Evolutionary conservation across 495 filamentous ascomycete species (phyloP).

Genomic region (Neurospora terricola): DNA sequence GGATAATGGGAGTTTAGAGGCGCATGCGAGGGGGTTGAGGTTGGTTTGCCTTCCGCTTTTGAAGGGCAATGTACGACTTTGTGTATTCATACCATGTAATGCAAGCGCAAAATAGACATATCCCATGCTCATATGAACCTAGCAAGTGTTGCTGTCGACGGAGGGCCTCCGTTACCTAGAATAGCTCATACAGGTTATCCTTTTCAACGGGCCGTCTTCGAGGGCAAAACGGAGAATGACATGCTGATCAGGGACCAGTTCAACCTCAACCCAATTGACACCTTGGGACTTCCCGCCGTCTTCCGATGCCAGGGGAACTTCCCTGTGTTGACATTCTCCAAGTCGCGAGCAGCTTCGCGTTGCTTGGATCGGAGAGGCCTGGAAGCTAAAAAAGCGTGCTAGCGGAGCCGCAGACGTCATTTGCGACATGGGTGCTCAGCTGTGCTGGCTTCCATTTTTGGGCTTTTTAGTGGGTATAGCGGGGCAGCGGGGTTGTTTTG

Average conservation of each 20-base stretch:
- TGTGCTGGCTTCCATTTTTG: not conserved
- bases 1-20: not conserved
- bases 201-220: not conserved
- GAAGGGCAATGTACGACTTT: constrained; percentile 7
- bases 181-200: not conserved
- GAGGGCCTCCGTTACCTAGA: not conserved
- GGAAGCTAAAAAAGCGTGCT: not conserved
- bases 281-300: not conserved
- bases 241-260: not conserved
- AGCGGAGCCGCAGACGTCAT: constrained; percentile 24
- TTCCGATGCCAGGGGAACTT: not conserved
- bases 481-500: not conserved
- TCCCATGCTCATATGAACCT: not conserved
- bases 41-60: not conserved
- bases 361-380: not conserved
- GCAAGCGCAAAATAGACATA: constrained; percentile 3
- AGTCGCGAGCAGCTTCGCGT: not conserved
- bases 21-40: not conserved
- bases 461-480: not conserved
- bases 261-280: not conserved
- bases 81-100: constrained; percentile 10
- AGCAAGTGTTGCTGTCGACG: not conserved
- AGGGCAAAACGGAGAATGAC: not conserved
- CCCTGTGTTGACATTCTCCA: not conserved
- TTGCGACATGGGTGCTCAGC: constrained; percentile 8